Conservation (phyloP, 768 basidiomycete species). For the Boletellus sp. region DNA sequence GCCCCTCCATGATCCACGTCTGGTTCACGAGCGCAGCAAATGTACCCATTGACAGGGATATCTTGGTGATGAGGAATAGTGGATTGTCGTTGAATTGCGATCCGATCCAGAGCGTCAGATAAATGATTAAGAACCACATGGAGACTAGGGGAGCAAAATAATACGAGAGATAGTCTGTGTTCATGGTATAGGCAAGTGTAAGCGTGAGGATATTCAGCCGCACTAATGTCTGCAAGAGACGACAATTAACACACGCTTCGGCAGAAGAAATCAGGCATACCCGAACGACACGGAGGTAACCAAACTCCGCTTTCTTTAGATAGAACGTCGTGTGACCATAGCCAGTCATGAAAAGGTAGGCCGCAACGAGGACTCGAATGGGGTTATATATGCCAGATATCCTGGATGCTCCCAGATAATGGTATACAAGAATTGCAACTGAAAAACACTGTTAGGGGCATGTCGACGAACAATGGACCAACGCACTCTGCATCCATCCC, state of each 20-base stretch:
- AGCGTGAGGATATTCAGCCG: constrained; percentile 83
- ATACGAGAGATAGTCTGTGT: constrained; percentile 87
- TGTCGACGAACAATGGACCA: background rate
- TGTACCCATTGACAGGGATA: constrained; percentile 57
- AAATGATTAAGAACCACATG: constrained; percentile 87
- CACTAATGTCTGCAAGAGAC: constrained; percentile 55
- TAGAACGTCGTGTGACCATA: constrained; percentile 90
- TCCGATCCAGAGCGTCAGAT: constrained; percentile 70
- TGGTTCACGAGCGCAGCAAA: constrained; percentile 66
- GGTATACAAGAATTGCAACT: constrained; percentile 92
- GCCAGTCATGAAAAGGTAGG: constrained; percentile 91
- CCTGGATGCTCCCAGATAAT: constrained; percentile 87
- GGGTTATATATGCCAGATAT: constrained; percentile 92
- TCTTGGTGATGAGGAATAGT: constrained; percentile 66
- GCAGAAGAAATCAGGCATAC: constrained; percentile 33
- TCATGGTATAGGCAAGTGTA: constrained; percentile 83
- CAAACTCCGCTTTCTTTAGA: constrained; percentile 84
- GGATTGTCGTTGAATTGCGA: constrained; percentile 69
- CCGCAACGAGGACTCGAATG: constrained; percentile 81
- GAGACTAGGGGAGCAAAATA: constrained; percentile 90
- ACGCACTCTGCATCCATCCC: constrained; percentile 94
- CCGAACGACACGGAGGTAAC: constrained; percentile 71
- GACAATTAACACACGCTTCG: background rate
- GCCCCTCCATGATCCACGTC: constrained; percentile 54
- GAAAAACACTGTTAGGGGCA: constrained; percentile 1